Base-by-base conservation (phyloP, 2,329 filamentous ascomycete species). In the Aspergillus novofumigatus region DNA sequence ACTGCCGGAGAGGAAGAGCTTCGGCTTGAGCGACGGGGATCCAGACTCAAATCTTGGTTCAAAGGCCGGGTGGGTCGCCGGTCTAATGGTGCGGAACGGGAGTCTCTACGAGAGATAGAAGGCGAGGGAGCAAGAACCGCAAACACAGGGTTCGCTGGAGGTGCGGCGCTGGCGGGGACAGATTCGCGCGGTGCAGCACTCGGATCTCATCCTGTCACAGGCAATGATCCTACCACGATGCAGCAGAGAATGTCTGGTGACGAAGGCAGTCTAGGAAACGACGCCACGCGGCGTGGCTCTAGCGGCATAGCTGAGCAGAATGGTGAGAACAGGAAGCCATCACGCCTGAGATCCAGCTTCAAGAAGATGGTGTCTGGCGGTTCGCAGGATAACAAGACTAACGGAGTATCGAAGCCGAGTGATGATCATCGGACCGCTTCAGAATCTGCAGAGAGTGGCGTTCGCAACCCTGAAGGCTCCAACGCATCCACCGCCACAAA, bases 31-130 rank as follows among this genome's bases (percentile, higher is more conserved):
- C 58, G 57, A 45, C 56, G 56, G 7, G 71, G 72, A 41, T 72
- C 72, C 3, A 73, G 69, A 53, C 52, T 75, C 25, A 74, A 66
- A 47, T 66, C 62, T 14, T 75, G 72, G 72, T 70, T 75, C 61
- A 69, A 65, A 26, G 66, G 66, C 44, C 63, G 65, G 54, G 52
- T 72, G 7, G 59, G 66, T 11, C 69, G 66, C 57, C 71, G 66
- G 2, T 59, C 65, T 23, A 71, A 68, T 54, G 65, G 63, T 2
- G 61, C 63, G 2, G 57, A 63, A 14, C 63, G 59, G 23, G 58
- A 58, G 26, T 25, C 48, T n/a, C 11, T 55, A 48, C 53, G 56
- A 53, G 52, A 58, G 45, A 38, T 25, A 17, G 53, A 50, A 20
- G 47, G 26, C 45, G 55, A 35, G 25, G 44, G 35, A 5, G 49